Evolutionary conservation across 345 rosid species (phyloP), one percentile per base, ranked within the genome.

Genomic region (Aurinia saxatilis): DNA sequence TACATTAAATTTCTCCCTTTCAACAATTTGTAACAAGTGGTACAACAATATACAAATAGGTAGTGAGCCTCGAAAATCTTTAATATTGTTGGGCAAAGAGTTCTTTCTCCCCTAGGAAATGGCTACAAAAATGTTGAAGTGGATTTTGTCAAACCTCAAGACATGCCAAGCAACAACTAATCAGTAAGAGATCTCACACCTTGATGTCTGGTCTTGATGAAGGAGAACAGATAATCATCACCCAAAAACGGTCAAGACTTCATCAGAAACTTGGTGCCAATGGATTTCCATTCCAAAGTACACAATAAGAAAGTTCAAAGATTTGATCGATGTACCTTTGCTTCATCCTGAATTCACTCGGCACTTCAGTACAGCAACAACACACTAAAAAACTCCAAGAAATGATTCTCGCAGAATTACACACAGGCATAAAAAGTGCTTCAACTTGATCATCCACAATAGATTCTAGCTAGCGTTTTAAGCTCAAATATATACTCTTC

Each of bases 321-420:
- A 66, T 17, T 16, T 66, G 57, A 57, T n/a, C 7, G 17, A 30
- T 8, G 50, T 57, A 56, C 25, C 71, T 33, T 56, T 46, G 3
- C 54, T 37, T 34, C 23, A 53, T 15, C 18, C 15, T 5, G 10
- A 53, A 30, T 21, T 8, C 37, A 23, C 29, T 8, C 9, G 36
- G 7, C 11, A 33, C 36, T 6, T 8, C 36, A 10, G 36, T 33
- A 33, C 10, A 33, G 11, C 36, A 33, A 33, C 9, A 7, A 33
- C 10, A 1, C 10, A 7, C 36, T 3, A 33, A 10, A 33, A 7
- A 6, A 34, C 40, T 35, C n/a, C 54, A 55, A 65, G 47, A 56
- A 17, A 16, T 27, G 39, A 18, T 56, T n/a, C 48, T 56, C 13
- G 18, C 7, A 44, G 31, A 31, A 44, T 27, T 7, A 37, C 48